Evolutionary conservation across 345 rosid species (phyloP), one percentile per base, ranked within the genome.

Genomic region (Reutealis trisperma): DNA sequence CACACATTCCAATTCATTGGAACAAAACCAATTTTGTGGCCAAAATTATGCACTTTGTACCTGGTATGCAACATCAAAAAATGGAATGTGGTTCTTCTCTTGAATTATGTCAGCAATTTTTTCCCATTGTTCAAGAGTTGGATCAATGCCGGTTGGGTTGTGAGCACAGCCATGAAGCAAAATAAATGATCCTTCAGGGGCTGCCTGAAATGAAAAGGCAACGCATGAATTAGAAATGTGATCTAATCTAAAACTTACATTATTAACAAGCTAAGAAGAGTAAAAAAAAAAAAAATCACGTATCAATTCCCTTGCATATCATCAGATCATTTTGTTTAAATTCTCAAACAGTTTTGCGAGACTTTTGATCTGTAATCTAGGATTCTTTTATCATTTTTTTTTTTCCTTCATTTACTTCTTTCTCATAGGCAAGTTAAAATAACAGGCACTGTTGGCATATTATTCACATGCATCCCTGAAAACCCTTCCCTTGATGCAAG

Each of bases 101-200:
- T 91, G 94, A 87, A 96, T 92, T 71, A 87, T 89, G 85, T 93
- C 93, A 32, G 97, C 96, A 86, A 93, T 92, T 77, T 86, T 85
- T 67, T 88, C 91, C 98, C 99, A 96, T 68, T 96, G 99, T 59
- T 90, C 95, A 69, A 88, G 95, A 42, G 97, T 96, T 81, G 95
- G 98, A 86, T 96, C 98, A 71, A 96, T 96, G 34, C 99, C 99
- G 8, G 98, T 96, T 77, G 99, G 98, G 86, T 96, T 96, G 89
- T 93, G 99, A 72, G 99, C 99, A 89, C 99, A 96, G 62, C 99
- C 99, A 77, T 96, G 99, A 66, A 96, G 99, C 89, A 93, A 80
- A 59, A 96, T 78, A 86, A 93, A 96, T 57, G 98, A 93, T 81
- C 96, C 98, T 78, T 91, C 96, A 34, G 98, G 94, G 25, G 99